Percentiles rank a stretch among this genome's conserved stretches.
phyloP scores from a whole-genome alignment of 2,329 filamentous ascomycete species.

The Cladorrhinum sp. region DNA sequence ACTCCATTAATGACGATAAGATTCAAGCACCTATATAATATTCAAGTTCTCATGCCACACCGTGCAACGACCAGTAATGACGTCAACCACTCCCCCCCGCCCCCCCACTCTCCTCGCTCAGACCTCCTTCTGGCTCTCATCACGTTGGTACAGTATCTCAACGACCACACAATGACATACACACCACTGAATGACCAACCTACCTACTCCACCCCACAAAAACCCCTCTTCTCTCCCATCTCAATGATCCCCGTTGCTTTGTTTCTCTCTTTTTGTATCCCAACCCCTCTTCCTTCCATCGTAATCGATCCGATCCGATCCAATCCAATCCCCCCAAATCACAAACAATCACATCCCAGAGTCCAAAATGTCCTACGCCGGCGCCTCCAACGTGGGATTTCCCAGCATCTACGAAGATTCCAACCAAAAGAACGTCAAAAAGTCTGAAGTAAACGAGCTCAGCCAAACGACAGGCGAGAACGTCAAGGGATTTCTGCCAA shows the following conservation, averaged over 20 bases:
- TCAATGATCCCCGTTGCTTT: not conserved
- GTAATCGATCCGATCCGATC: too few relatives aligned
- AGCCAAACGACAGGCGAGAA: constrained; percentile 21
- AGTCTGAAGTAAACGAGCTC: constrained; percentile 19
- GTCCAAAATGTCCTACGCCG: constrained; percentile 11
- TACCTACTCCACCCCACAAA: not conserved
- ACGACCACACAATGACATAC: not conserved
- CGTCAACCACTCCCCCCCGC: too few relatives aligned
- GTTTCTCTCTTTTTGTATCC: not conserved
- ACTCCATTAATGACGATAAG: too few relatives aligned
- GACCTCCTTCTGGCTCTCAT: not conserved
- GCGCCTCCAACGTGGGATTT: constrained; percentile 21
- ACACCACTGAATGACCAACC: too few relatives aligned
- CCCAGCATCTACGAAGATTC: constrained; percentile 20
- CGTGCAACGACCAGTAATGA: not conserved
- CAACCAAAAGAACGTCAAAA: constrained; percentile 19
- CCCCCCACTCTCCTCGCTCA: not conserved
- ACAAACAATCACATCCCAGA: too few relatives aligned
- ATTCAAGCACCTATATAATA: too few relatives aligned
- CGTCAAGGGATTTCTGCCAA: constrained; percentile 21
- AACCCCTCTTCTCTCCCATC: not conserved
- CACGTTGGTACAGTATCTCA: not conserved
- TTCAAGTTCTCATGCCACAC: too few relatives aligned
- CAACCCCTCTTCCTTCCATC: too few relatives aligned
- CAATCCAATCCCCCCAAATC: too few relatives aligned